Base-by-base conservation (phyloP, 805 yeast genomes). In the Cyberlindnera xishuangbannaensis region DNA sequence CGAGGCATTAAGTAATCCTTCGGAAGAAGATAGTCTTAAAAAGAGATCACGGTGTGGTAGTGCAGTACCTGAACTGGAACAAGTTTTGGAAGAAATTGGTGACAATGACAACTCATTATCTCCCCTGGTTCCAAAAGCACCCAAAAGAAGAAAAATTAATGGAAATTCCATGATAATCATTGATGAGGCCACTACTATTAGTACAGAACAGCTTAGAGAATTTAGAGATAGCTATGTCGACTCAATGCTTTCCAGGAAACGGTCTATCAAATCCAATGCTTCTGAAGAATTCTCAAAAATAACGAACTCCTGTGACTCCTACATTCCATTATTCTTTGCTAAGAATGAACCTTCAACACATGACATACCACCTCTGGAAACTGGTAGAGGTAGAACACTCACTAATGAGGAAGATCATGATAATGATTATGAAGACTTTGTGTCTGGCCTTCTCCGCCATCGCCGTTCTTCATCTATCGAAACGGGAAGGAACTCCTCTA, bases 221-320 rank as follows among this genome's bases (percentile, higher is more conserved):
- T 44, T 36, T 18, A 44, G 57, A 37, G 57, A 53, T 39, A 18
- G 38, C 16, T 53, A 53, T 28, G 32, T 47, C 16, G 29, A 18
- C 5, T 18, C 28, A 2, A 49, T 50, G 54, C 7, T 22, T 8
- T 15, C 32, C 9, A 27, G 31, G 26, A 19, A 25, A 18, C 18
- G 27, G 18, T 9, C 9, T 9, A 12, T 9, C 12, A 9, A 9
- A 9, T 20, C 12, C 9, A 9, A 9, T 9, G 23, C 12, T 20
- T 20, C 23, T 9, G 23, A 20, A 9, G 12, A 20, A 20, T 20
- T 20, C 23, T 9, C 9, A 12, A 9, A 20, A 9, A 9, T 20
- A 12, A 9, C 12, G 9, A 12, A 9, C 23, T 9, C 23, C 23
- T 12, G 12, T 9, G 23, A 20, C 12, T 9, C 9, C 12, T 20